phyloP scores from a whole-genome alignment of 345 rosid genomes.

The Cardamine chenopodiifolia region DNA sequence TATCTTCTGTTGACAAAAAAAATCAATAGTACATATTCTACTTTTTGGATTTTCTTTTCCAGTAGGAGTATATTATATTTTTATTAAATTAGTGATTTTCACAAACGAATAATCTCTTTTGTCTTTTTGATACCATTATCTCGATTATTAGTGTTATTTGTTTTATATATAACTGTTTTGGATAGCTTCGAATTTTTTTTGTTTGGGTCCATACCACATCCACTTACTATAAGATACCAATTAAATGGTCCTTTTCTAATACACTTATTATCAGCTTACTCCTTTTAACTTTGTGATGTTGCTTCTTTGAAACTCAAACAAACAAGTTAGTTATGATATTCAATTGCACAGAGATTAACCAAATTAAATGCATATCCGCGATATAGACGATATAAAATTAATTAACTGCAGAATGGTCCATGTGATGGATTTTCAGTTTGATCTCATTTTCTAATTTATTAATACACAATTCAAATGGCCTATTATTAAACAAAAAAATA shows the following conservation, averaged over 20 bases:
- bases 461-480: not conserved
- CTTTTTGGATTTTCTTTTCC: not conserved
- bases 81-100: not conserved
- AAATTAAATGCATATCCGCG: constrained; percentile 6
- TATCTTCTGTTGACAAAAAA: not conserved
- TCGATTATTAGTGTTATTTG: not conserved
- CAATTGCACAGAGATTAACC: constrained; percentile 32
- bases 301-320: constrained; percentile 31
- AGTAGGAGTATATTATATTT: not conserved
- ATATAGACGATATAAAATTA: not conserved
- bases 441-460: constrained; percentile 24
- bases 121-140: not conserved
- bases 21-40: constrained; percentile 9
- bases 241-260: not conserved
- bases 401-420: constrained; percentile 28
- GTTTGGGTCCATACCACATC: constrained; percentile 21
- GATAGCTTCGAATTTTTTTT: too few relatives aligned
- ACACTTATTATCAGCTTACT: not conserved
- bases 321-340: constrained; percentile 1
- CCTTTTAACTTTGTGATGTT: not conserved
- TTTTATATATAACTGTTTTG: constrained; percentile 12
- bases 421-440: constrained; percentile 42
- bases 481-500: not conserved
- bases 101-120: not conserved
- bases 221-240: constrained; percentile 14